Percentiles rank a stretch among this genome's conserved stretches.
Conservation (phyloP, 495 filamentous ascomycete species). For the Xylaria castorea region DNA sequence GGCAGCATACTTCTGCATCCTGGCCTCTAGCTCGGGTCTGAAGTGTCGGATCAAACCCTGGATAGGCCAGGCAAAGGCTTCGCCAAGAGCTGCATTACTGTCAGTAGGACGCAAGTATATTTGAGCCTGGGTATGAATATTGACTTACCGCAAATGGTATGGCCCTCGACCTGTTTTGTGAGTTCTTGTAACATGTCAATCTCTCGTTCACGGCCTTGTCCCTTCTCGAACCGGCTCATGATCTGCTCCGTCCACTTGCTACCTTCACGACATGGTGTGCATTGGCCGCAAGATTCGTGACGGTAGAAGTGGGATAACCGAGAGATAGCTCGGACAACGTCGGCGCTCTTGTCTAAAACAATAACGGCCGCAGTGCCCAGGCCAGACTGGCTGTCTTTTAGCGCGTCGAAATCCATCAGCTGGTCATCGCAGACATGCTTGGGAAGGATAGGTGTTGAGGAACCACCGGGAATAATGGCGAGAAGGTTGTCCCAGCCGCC, state of each 20-base stretch:
- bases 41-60: slow-evolving; percentile 98
- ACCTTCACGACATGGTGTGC: slow-evolving; percentile 96
- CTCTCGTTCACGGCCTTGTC: slow-evolving; percentile 83
- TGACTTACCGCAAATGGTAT: slow-evolving; percentile 88
- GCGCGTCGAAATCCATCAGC: slow-evolving; percentile 97
- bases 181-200: slow-evolving; percentile 99
- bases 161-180: slow-evolving; percentile 98
- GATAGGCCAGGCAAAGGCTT: slow-evolving; percentile 98
- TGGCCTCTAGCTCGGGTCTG: slow-evolving; percentile 88
- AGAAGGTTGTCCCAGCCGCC: slow-evolving; percentile 98
- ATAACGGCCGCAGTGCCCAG: slow-evolving; percentile 98
- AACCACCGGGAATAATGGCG: slow-evolving; percentile 94
- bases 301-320: slow-evolving; percentile 95
- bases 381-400: slow-evolving; percentile 97
- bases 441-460: slow-evolving; percentile 93
- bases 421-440: slow-evolving; percentile 88
- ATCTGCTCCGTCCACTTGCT: slow-evolving; percentile 99
- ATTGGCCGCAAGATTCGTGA: slow-evolving; percentile 97
- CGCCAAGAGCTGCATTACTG: slow-evolving; percentile 71
- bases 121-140: not conserved
- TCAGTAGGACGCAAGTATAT: slow-evolving; percentile 21
- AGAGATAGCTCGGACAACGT: slow-evolving; percentile 92
- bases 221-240: slow-evolving; percentile 93
- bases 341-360: slow-evolving; percentile 97
- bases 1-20: slow-evolving; percentile 78